Base-by-base conservation (phyloP, 2,329 filamentous ascomycete species). In the Neopestalotiopsis sp. region DNA sequence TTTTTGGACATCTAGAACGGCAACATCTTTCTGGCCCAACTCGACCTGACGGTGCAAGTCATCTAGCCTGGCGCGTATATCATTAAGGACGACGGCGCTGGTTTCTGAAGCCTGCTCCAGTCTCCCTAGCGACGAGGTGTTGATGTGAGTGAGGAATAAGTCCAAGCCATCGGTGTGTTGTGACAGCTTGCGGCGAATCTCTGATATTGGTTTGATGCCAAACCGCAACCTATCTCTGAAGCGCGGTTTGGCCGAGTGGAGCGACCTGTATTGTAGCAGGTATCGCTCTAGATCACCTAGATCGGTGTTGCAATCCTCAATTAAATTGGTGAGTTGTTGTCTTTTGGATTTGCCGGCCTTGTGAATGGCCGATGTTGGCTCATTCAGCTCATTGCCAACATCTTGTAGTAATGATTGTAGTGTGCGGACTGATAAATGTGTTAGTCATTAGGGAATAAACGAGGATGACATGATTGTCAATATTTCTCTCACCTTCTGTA, bases 31-130 rank as follows among this genome's bases (percentile, higher is more conserved):
- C 20, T 45, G 62, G 40, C 62, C 62, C 1, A 53, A n/a, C 62
- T 65, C 38, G n/a, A 65, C 62, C 34, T 65, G 38, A 20, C 40
- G 62, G 38, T 40, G 62, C 32, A 65, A 24, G 24, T 65, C 38
- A 14, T 65, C 62, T n/a, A 65, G 38, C 62, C 42, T 65, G 13
- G 62, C 40, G 24, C 40, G 24, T 38, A 65, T 65, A 53, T 65
- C 62, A 32, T 53, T 53, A 45, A 65, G 62, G 24, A 65, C 45
- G 12, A 17, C 45, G 62, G 34, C 45, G 38, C 62, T 65, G n/a
- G 62, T 49, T 10, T 65, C 62, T 30, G 62, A 65, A 40, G 62
- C 62, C 62, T 65, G 62, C 62, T 65, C 62, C 38, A 65, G 40
- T 53, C 62, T 65, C 3, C 38, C 40, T 6, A 65, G 62, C 62